Conservation (phyloP, 1,284 basidiomycete genomes). For the Takashimella koratensis region DNA sequence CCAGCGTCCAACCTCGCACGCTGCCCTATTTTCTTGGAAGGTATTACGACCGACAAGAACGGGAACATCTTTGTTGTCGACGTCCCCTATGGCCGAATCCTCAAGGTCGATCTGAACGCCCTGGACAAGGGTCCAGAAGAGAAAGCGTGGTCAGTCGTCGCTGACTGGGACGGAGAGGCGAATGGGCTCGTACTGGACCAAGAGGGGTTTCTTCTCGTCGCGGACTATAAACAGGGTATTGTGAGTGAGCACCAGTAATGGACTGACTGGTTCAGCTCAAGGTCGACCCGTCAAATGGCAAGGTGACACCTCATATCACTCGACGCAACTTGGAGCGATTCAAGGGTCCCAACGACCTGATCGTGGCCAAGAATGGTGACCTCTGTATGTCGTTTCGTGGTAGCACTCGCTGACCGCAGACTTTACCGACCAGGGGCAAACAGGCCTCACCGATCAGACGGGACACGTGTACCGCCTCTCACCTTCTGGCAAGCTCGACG, state of each 20-base stretch:
- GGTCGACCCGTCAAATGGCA: slow-evolving; percentile 7
- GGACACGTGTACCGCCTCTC: slow-evolving; percentile 14
- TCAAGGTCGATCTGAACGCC: neutral
- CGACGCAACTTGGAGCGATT: slow-evolving; percentile 15
- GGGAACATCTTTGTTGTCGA: slow-evolving; percentile 19
- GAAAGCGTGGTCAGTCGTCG: slow-evolving; percentile 2
- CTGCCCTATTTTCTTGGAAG: slow-evolving; percentile 14
- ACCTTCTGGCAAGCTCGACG: slow-evolving; percentile 14
- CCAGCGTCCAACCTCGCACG: neutral
- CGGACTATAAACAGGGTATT: slow-evolving; percentile 19
- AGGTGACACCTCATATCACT: slow-evolving; percentile 6
- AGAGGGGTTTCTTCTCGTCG: slow-evolving; percentile 14
- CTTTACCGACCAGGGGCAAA: slow-evolving; percentile 21
- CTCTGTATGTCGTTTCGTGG: slow-evolving; percentile 8
- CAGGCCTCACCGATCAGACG: slow-evolving; percentile 17
- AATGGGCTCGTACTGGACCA: slow-evolving; percentile 12
- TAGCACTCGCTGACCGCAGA: slow-evolving; percentile 2
- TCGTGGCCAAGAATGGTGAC: slow-evolving; percentile 12
- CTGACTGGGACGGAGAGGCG: slow-evolving; percentile 14
- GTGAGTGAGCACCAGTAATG: slow-evolving; percentile 7
- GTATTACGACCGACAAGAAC: slow-evolving; percentile 13
- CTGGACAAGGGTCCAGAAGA: neutral
- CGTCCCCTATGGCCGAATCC: slow-evolving; percentile 12
- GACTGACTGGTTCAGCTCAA: slow-evolving; percentile 2
- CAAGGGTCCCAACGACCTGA: slow-evolving; percentile 17